Percentiles rank a stretch among this genome's conserved stretches.
Evolutionary conservation across 192 early-diverging fungal genomes (phyloP).

Genomic region (Allomyces macrogynus): DNA sequence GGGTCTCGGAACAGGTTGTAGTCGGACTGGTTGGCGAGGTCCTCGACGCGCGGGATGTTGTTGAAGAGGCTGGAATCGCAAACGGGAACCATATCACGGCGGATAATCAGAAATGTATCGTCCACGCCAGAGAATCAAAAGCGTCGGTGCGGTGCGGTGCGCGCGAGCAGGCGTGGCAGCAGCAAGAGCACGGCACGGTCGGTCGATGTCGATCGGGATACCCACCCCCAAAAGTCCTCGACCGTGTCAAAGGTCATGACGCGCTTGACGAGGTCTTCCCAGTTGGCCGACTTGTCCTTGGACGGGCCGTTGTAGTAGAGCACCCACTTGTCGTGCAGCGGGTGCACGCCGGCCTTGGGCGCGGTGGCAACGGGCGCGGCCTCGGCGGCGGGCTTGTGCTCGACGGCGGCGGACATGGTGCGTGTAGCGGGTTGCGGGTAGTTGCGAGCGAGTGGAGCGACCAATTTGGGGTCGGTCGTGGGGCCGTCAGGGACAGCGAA

Average conservation of each 20-base stretch:
- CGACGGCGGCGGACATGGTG: too few relatives aligned
- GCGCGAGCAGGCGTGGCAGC: conserved; percentile 6
- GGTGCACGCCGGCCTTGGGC: conserved; percentile 24
- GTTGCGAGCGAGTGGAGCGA: too few relatives aligned
- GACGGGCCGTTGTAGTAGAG: conserved; percentile 83
- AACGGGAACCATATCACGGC: too few relatives aligned
- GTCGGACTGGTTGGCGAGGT: conserved; percentile 59
- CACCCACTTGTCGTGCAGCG: conserved; percentile 73
- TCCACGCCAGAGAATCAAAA: conserved; percentile 1
- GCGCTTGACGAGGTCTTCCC: conserved; percentile 69
- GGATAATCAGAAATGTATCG: neutral
- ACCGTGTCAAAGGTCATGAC: conserved; percentile 77
- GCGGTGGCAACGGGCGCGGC: too few relatives aligned
- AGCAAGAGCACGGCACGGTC: conserved; percentile 2
- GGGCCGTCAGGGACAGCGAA: too few relatives aligned
- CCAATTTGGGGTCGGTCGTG: too few relatives aligned
- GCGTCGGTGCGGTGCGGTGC: neutral
- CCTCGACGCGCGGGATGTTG: conserved; percentile 55
- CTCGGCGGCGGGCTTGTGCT: too few relatives aligned
- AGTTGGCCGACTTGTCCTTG: conserved; percentile 52
- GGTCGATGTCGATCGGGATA: conserved; percentile 6
- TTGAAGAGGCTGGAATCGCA: conserved; percentile 45
- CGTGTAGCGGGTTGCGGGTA: too few relatives aligned
- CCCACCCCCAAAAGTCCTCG: conserved; percentile 93
- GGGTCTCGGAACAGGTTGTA: conserved; percentile 89